Conservation (phyloP, 2,329 filamentous ascomycete genomes). For the Penicillium corylophilum region DNA sequence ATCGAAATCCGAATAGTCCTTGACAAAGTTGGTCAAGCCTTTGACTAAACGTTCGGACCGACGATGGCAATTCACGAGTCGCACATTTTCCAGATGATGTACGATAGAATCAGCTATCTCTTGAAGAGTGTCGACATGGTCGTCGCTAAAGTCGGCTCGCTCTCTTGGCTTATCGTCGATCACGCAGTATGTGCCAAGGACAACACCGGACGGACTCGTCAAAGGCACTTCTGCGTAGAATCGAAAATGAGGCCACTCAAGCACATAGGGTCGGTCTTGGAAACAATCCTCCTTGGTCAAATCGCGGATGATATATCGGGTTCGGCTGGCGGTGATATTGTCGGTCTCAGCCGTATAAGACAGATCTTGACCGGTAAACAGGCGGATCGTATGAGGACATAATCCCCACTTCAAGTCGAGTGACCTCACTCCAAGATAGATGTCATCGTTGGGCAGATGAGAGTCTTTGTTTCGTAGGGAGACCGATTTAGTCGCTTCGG, state of each 20-base stretch:
- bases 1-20: conserved; percentile 36
- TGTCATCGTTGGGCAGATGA: conserved; percentile 30
- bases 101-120: conserved; percentile 58
- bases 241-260: conserved; percentile 32
- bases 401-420: conserved; percentile 25
- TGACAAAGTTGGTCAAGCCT: conserved; percentile 53
- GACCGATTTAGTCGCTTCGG: conserved; percentile 50
- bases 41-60: conserved; percentile 59
- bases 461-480: conserved; percentile 34
- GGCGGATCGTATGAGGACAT: conserved; percentile 22
- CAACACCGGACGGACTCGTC: conserved; percentile 52
- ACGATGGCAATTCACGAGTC: conserved; percentile 54
- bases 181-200: conserved; percentile 60
- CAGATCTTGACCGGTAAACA: conserved; percentile 24
- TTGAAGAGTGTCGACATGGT: conserved; percentile 49
- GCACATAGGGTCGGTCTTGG: conserved; percentile 35
- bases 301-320: conserved; percentile 41
- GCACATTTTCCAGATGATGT: conserved; percentile 58
- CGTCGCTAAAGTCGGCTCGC: conserved; percentile 42
- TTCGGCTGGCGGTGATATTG: conserved; percentile 28
- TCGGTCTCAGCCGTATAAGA: conserved; percentile 17
- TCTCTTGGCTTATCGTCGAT: conserved; percentile 53
- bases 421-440: conserved; percentile 32
- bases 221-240: conserved; percentile 64
- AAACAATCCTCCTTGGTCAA: conserved; percentile 36